A percentile compares a stretch with the other conserved stretches of the same genome.
Conservation (phyloP, 1,284 basidiomycete species). For the Moesziomyces globuligerus region DNA sequence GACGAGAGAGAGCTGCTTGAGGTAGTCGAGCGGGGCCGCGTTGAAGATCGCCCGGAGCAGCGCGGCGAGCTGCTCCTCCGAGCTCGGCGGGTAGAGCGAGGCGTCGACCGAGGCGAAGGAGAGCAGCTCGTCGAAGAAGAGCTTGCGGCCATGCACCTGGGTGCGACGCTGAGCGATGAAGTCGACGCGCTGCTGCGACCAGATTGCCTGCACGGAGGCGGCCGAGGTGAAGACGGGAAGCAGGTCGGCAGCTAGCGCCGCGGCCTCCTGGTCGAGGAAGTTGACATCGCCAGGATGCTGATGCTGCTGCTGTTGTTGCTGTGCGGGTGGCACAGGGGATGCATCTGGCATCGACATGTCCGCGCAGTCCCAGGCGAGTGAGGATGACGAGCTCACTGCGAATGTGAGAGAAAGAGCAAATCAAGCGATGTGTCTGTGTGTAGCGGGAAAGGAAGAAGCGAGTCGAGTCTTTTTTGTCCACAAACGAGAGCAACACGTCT, state of each 20-base stretch:
- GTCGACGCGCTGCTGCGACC: constrained; percentile 21
- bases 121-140: constrained; percentile 53
- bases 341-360: constrained; percentile 13
- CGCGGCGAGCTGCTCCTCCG: constrained; percentile 15
- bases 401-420: too few species aligned
- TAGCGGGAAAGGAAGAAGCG: too few species aligned
- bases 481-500: background rate
- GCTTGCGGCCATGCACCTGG: constrained; percentile 13
- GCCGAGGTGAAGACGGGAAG: constrained; percentile 28
- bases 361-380: too few species aligned
- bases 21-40: constrained; percentile 38
- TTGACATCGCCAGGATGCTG: background rate
- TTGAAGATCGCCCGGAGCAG: constrained; percentile 41
- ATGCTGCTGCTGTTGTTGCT: background rate
- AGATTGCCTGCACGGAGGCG: constrained; percentile 23
- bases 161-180: constrained; percentile 14
- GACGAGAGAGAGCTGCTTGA: constrained; percentile 45
- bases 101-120: constrained; percentile 37
- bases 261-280: constrained; percentile 29
- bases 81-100: constrained; percentile 35
- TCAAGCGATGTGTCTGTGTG: too few species aligned
- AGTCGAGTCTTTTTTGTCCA: too few species aligned
- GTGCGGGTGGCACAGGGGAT: background rate
- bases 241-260: constrained; percentile 36
- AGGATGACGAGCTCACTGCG: background rate